These are phyloP conservation scores for Calocybe gangraenosa DNA, from an alignment of 768 basidiomycete species.

Conservation along the genomic window DNA sequence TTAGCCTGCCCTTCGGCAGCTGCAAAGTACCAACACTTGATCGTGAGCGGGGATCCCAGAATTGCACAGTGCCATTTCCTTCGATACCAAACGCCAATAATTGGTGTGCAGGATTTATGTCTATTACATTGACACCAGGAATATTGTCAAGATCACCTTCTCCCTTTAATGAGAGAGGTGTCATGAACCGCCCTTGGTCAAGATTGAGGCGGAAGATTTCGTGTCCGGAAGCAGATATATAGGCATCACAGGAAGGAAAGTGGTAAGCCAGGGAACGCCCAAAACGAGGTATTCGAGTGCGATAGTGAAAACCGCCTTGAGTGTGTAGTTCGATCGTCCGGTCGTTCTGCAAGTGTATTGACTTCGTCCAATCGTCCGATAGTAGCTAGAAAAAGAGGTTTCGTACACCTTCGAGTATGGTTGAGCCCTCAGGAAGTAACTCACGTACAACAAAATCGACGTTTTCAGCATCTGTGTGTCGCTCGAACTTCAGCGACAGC, in stretches of 20 bases:
- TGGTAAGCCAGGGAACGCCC: conserved; percentile 93
- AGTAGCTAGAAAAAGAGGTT: conserved; percentile 55
- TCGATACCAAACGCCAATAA: conserved; percentile 88
- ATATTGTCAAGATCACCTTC: conserved; percentile 51
- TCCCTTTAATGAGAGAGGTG: conserved; percentile 59
- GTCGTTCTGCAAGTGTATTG: conserved; percentile 94
- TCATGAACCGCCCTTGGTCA: conserved; percentile 92
- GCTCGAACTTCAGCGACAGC: conserved; percentile 90
- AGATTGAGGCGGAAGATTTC: conserved; percentile 94
- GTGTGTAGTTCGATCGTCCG: conserved; percentile 94
- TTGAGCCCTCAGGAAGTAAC: conserved; percentile 26
- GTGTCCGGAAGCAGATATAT: conserved; percentile 77
- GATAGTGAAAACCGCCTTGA: conserved; percentile 89
- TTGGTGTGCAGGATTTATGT: conserved; percentile 92
- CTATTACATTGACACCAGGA: conserved; percentile 83
- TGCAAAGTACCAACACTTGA: conserved; percentile 65
- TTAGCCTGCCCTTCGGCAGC: conserved; percentile 52
- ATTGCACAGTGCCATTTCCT: conserved; percentile 82
- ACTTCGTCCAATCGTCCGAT: conserved; percentile 98
- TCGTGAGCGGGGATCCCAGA: conserved; percentile 93
- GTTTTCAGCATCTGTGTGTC: conserved; percentile 95
- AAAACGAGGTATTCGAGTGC: conserved; percentile 90
- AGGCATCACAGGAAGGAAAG: conserved; percentile 88
- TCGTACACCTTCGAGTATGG: background rate
- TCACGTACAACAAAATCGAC: conserved; percentile 95